Evolutionary conservation across 371 early-diverging fungal genomes (phyloP), one percentile per base, ranked within the genome.

Genomic region (Haplosporangium sp.): DNA sequence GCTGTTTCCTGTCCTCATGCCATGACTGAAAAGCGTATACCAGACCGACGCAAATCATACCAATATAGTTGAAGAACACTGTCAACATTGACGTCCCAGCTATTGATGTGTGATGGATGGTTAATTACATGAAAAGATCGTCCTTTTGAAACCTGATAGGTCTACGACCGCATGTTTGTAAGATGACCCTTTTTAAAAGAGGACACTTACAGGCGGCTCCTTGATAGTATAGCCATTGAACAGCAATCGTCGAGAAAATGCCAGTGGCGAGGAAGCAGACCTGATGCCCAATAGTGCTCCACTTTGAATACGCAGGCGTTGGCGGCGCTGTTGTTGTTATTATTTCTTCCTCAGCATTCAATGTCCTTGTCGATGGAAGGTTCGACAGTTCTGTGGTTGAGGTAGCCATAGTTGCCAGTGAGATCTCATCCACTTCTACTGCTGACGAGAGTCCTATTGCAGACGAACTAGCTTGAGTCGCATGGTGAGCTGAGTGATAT

Each of bases 201-300:
- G 6, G 38, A 42, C 46, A 29, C 83, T 84, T 86, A 89, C 89
- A 87, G 6, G 91, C 88, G 48, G 89, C 91, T 45, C 89, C 89
- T 62, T 86, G 83, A 69, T 90, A 90, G 57, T 89, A 87, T n/a
- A 90, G 58, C 86, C 88, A 90, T 65, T 90, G 91, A 1, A 83
- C 81, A 2, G 86, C 89, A 29, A 90, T 79, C 8, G 91, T 89
- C 11, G 85, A 85, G 58, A 77, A 84, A 16, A 90, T 70, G 5
- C 91, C 91, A 20, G 89, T 86, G 21, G 84, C 13, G 0, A 90
- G 67, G 62, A 89, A 90, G n/a, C 81, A 69, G 16, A 82, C 57
- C 62, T 90, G 89, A 56, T 90, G 87, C 57, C 76, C 70, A 12
- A 83, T 45, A 23, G 84, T 83, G 63, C 72, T 72, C 79, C 79